A percentile compares a stretch with the other conserved stretches of the same genome.
Conservation (phyloP, 2,329 filamentous ascomycete species). For the Aureobasidium sp. region DNA sequence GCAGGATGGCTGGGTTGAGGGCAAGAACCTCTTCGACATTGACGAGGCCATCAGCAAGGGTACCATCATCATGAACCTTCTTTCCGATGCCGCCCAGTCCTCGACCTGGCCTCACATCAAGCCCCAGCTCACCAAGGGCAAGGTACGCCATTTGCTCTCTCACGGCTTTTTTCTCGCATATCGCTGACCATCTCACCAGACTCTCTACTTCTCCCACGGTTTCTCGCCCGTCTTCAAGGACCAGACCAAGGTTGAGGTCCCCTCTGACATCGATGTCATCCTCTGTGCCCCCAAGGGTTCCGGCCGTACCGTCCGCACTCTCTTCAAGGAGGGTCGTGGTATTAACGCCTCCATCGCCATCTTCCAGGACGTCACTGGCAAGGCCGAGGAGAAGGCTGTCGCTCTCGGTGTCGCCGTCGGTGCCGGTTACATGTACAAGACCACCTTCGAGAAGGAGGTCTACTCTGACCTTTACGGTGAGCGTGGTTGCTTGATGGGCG, state of each 20-base stretch:
- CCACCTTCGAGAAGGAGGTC: conserved; percentile 99
- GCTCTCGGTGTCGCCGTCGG: conserved; percentile 96
- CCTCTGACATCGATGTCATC: conserved; percentile 95
- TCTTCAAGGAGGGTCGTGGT: conserved; percentile 98
- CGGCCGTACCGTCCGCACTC: conserved; percentile 93
- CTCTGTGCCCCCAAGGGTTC: conserved; percentile 99
- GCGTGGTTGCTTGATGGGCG: conserved; percentile 99
- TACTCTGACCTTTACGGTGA: conserved; percentile 99
- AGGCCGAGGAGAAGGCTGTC: conserved; percentile 96
- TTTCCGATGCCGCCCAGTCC: conserved; percentile 93
- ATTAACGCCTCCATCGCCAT: conserved; percentile 99
- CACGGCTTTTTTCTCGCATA: not conserved
- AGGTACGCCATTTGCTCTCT: conserved; percentile 47
- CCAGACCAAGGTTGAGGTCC: conserved; percentile 96
- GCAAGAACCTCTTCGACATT: conserved; percentile 98
- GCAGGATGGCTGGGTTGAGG: conserved; percentile 95
- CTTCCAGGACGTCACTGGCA: conserved; percentile 95
- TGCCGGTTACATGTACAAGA: conserved; percentile 99
- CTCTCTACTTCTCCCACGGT: conserved; percentile 99
- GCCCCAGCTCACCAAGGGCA: conserved; percentile 97
- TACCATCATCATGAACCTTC: conserved; percentile 98
- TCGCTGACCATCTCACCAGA: conserved; percentile 44
- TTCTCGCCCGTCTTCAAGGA: conserved; percentile 99
- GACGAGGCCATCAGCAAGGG: conserved; percentile 91
- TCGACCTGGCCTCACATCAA: conserved; percentile 99